Conservation (phyloP, 2,329 filamentous ascomycete species). For the Zymoseptoria crescenta region DNA sequence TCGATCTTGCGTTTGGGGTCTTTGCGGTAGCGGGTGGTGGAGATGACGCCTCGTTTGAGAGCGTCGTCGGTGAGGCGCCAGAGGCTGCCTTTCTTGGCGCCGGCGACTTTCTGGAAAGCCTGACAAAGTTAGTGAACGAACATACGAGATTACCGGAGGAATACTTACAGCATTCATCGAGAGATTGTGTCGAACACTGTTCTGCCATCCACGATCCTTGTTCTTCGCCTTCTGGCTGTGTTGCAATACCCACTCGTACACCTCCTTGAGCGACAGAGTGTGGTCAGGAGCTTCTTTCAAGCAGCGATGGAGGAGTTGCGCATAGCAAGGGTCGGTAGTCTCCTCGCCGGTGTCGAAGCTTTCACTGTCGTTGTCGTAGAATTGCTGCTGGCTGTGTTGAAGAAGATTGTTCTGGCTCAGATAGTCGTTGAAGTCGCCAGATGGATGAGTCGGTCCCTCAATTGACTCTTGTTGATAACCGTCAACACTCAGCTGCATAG, state of each 20-base stretch:
- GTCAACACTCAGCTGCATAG: not conserved
- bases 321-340: constrained; percentile 47
- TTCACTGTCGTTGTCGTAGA: not conserved
- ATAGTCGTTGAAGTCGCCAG: not conserved
- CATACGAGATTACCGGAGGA: not conserved
- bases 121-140: constrained; percentile 23
- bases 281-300: constrained; percentile 59
- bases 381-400: not conserved
- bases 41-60: constrained; percentile 64
- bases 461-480: not conserved
- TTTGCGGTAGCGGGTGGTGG: constrained; percentile 61
- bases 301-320: constrained; percentile 69
- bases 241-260: constrained; percentile 82
- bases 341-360: not conserved
- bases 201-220: constrained; percentile 68
- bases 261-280: constrained; percentile 72
- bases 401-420: not conserved
- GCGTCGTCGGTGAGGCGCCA: constrained; percentile 73
- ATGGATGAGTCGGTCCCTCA: not conserved
- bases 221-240: constrained; percentile 69
- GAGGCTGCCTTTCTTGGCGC: constrained; percentile 59
- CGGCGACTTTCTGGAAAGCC: constrained; percentile 51
- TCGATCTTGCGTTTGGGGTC: constrained; percentile 36
- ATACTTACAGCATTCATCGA: constrained; percentile 83
- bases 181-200: constrained; percentile 89